A percentile compares a stretch with the other conserved stretches of the same genome.
phyloP scores from a whole-genome alignment of 495 filamentous ascomycete species.

The Aspergillus avenaceus region DNA sequence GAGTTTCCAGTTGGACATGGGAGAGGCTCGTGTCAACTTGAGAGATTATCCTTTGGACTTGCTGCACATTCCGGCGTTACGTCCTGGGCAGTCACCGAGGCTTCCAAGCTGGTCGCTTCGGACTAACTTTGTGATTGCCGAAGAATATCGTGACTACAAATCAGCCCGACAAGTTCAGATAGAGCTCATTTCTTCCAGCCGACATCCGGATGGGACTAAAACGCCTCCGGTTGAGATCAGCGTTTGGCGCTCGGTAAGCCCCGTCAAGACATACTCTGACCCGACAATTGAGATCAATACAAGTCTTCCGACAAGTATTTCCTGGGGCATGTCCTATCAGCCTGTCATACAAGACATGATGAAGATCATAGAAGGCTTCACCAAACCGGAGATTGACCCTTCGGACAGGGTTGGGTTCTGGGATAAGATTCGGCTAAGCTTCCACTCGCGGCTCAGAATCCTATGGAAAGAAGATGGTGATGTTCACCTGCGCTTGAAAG shows the following conservation, averaged over 20 bases:
- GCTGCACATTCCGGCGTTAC: constrained; percentile 81
- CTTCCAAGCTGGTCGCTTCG: constrained; percentile 78
- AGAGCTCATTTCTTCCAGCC: constrained; percentile 74
- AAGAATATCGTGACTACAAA: constrained; percentile 77
- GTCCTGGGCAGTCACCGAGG: constrained; percentile 71
- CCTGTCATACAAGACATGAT: constrained; percentile 99
- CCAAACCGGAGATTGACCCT: constrained; percentile 88
- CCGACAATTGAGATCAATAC: constrained; percentile 90
- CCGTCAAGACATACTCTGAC: constrained; percentile 96
- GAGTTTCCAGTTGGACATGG: constrained; percentile 85
- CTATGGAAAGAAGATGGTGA: constrained; percentile 94
- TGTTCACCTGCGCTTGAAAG: constrained; percentile 90
- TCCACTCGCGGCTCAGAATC: constrained; percentile 87
- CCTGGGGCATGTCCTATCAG: constrained; percentile 96
- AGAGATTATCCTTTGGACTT: constrained; percentile 93
- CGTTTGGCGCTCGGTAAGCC: constrained; percentile 86
- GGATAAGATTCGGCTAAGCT: constrained; percentile 95
- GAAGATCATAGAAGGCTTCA: constrained; percentile 98
- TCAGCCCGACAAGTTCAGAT: constrained; percentile 77
- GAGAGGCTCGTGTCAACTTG: constrained; percentile 78
- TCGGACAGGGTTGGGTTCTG: constrained; percentile 95
- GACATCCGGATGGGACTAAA: constrained; percentile 37
- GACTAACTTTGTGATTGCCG: constrained; percentile 94
- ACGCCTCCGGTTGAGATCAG: constrained; percentile 65
- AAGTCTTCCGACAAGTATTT: constrained; percentile 82